A percentile compares a stretch with the other conserved stretches of the same genome.
phyloP scores from a whole-genome alignment of 2,329 filamentous ascomycete genomes.

The Talaromyces sp. region DNA sequence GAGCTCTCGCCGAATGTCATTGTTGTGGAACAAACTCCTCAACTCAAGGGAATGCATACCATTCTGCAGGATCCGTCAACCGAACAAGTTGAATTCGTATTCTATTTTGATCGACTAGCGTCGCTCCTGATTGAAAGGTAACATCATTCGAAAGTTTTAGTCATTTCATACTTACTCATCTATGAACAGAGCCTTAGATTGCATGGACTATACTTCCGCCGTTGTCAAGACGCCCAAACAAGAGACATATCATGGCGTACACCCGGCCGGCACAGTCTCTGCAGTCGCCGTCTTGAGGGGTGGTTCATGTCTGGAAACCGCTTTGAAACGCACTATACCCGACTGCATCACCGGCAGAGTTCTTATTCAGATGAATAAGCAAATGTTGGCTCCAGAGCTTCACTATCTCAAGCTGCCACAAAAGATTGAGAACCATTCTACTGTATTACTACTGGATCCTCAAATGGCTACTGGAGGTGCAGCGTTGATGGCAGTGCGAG shows the following conservation, averaged over 20 bases:
- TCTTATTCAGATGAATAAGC: constrained; percentile 82
- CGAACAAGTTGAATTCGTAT: constrained; percentile 84
- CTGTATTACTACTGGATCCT: constrained; percentile 81
- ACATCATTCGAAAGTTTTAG: not conserved
- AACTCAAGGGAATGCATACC: constrained; percentile 84
- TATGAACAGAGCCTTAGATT: constrained; percentile 64
- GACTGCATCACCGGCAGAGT: constrained; percentile 87
- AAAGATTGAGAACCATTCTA: constrained; percentile 69
- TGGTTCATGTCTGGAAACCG: constrained; percentile 82
- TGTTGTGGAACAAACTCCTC: constrained; percentile 70
- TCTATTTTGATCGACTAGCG: constrained; percentile 90
- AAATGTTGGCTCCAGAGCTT: constrained; percentile 84
- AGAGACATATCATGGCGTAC: constrained; percentile 66
- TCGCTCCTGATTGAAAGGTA: constrained; percentile 75
- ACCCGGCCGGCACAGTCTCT: constrained; percentile 68
- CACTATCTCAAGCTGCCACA: constrained; percentile 80
- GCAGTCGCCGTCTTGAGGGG: constrained; percentile 87
- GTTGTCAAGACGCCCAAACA: constrained; percentile 69
- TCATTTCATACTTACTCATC: not conserved
- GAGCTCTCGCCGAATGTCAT: constrained; percentile 72
- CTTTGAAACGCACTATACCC: constrained; percentile 82
- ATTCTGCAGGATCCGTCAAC: constrained; percentile 80
- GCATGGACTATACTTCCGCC: constrained; percentile 63
- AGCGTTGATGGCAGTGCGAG: constrained; percentile 87
- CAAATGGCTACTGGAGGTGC: constrained; percentile 91